Percentiles rank a stretch among this genome's conserved stretches.
Evolutionary conservation across 139 green algal genomes (phyloP).

Genomic region (Chlamydomonas schloesseri): DNA sequence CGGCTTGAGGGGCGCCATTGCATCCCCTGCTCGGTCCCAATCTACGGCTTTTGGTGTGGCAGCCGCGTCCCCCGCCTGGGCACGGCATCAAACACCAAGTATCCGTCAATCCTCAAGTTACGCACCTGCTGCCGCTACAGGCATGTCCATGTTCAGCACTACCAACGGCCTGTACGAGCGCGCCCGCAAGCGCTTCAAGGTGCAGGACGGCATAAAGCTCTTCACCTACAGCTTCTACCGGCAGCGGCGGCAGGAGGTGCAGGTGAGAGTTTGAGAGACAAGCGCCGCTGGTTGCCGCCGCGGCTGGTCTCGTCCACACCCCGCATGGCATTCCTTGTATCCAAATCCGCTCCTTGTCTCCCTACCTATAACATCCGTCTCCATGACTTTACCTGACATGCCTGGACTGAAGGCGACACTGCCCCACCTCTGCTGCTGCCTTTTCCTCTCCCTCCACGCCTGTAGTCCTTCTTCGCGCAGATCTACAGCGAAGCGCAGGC

Average conservation of each 20-base stretch:
- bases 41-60: too few species aligned
- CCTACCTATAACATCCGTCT: too few species aligned
- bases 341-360: too few species aligned
- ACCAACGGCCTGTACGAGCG: constrained; percentile 89
- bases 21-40: not conserved
- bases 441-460: not conserved
- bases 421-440: too few species aligned
- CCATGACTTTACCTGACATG: too few species aligned
- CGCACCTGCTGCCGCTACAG: constrained; percentile 44
- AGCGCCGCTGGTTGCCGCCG: not conserved
- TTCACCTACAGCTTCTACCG: constrained; percentile 92
- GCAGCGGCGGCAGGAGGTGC: constrained; percentile 63
- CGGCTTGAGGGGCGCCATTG: not conserved
- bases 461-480: constrained; percentile 86
- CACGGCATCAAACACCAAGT: too few species aligned
- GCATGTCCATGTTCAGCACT: constrained; percentile 93
- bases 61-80: too few species aligned
- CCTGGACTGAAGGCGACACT: too few species aligned
- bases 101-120: too few species aligned
- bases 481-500: constrained; percentile 82
- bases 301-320: too few species aligned
- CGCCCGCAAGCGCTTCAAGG: constrained; percentile 78
- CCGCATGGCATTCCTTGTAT: too few species aligned
- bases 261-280: constrained; percentile 33
- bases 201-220: constrained; percentile 88